Conservation (phyloP, 192 early-diverging fungal species). For the Backusella mclennaniae region DNA sequence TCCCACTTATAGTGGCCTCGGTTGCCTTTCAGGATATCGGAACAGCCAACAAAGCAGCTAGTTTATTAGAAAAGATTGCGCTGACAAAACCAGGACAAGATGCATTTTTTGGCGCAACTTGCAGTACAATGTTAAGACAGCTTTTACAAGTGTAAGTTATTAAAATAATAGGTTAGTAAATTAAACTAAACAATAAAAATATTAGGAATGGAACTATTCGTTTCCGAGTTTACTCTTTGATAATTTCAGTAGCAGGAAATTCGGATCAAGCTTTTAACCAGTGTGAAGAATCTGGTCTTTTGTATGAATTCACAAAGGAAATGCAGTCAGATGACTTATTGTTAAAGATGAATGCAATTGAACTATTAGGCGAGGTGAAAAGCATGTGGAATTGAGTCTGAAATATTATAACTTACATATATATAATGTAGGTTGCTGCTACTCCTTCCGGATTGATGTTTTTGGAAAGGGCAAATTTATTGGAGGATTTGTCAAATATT, state of each 20-base stretch:
- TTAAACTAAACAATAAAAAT: not conserved
- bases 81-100: not conserved
- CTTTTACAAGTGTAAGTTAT: not conserved
- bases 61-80: constrained; percentile 34
- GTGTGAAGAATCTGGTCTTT: constrained; percentile 33
- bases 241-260: constrained; percentile 29
- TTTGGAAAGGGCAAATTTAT: constrained; percentile 30
- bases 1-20: constrained; percentile 27
- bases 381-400: too few relatives aligned
- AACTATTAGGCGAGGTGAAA: constrained; percentile 43
- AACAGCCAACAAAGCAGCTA: constrained; percentile 28
- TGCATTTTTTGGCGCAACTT: constrained; percentile 12
- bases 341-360: constrained; percentile 45
- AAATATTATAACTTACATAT: not conserved
- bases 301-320: constrained; percentile 34
- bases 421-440: constrained; percentile 19
- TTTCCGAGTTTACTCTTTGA: constrained; percentile 52
- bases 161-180: not conserved
- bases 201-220: constrained; percentile 36
- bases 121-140: constrained; percentile 8
- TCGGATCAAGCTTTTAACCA: constrained; percentile 37
- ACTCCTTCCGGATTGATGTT: constrained; percentile 36
- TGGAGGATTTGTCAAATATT: constrained; percentile 33
- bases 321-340: constrained; percentile 41
- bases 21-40: constrained; percentile 34